Evolutionary conservation across 2,329 filamentous ascomycete species (phyloP).

Genomic region (Nigrospora sphaerica): DNA sequence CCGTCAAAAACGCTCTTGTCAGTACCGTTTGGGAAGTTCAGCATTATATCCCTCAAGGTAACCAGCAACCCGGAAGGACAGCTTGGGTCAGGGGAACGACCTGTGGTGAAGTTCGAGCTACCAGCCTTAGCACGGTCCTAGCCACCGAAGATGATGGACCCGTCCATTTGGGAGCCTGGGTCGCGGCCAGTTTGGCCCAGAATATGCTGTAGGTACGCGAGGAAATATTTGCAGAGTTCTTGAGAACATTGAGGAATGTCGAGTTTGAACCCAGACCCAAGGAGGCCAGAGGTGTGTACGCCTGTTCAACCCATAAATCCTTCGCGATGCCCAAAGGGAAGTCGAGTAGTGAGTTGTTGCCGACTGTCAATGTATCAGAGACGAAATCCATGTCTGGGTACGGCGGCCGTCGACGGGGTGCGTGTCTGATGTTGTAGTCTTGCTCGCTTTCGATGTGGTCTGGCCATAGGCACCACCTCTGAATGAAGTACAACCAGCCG

Average conservation of each 20-base stretch:
- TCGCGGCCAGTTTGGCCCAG: constrained; percentile 15
- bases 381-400: too few relatives aligned
- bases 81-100: constrained; percentile 11
- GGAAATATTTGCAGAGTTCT: constrained; percentile 16
- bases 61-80: constrained; percentile 15
- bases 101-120: neutral
- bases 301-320: constrained; percentile 14
- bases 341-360: too few relatives aligned
- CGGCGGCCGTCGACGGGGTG: too few relatives aligned
- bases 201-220: constrained; percentile 23
- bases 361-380: too few relatives aligned
- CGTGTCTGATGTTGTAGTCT: too few relatives aligned
- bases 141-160: constrained; percentile 21
- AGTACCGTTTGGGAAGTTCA: constrained; percentile 24
- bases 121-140: constrained; percentile 17
- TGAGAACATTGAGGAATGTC: constrained; percentile 18
- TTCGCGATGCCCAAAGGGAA: constrained; percentile 13
- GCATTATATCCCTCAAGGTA: constrained; percentile 18
- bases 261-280: constrained; percentile 23
- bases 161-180: constrained; percentile 11
- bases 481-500: too few relatives aligned
- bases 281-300: constrained; percentile 13
- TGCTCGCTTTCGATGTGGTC: too few relatives aligned
- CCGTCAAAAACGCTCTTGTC: constrained; percentile 17
- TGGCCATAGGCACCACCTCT: too few relatives aligned